These are phyloP conservation scores for Cucurbita maxima DNA, from an alignment of 306 rosid genomes.

Conservation along the genomic window DNA sequence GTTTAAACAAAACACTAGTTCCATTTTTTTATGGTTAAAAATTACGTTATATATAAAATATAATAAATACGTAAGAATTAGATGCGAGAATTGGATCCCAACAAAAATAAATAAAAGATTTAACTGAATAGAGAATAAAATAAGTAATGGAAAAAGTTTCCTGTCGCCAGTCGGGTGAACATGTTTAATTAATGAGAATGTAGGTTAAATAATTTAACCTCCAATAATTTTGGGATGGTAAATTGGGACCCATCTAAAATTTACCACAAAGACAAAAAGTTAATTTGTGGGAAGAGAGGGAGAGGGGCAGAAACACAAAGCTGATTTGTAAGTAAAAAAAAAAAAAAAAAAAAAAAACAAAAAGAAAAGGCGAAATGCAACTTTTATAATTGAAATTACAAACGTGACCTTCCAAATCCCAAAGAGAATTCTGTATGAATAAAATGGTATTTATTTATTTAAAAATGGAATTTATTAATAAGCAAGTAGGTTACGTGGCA, in stretches of 20 bases:
- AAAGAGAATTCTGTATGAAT: neutral
- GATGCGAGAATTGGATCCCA: too few relatives aligned
- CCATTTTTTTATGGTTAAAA: too few relatives aligned
- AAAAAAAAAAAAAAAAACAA: neutral
- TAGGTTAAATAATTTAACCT: neutral
- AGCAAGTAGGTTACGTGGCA: neutral
- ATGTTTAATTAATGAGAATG: too few relatives aligned
- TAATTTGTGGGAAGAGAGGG: neutral
- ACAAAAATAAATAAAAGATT: too few relatives aligned
- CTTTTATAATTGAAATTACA: neutral
- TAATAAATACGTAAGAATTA: too few relatives aligned
- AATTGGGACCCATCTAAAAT: neutral
- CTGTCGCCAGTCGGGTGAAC: too few relatives aligned
- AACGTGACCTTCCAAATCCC: neutral
- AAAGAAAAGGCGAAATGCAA: neutral
- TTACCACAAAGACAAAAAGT: neutral
- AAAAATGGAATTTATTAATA: neutral
- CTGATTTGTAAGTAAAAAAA: neutral
- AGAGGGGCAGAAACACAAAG: neutral
- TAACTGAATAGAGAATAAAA: too few relatives aligned
- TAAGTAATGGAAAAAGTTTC: too few relatives aligned
- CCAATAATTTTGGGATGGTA: neutral
- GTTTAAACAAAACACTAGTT: too few relatives aligned
- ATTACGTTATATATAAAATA: too few relatives aligned
- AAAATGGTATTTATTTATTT: neutral